Conservation (phyloP, 805 yeast genomes). For the Lachancea sp. region DNA sequence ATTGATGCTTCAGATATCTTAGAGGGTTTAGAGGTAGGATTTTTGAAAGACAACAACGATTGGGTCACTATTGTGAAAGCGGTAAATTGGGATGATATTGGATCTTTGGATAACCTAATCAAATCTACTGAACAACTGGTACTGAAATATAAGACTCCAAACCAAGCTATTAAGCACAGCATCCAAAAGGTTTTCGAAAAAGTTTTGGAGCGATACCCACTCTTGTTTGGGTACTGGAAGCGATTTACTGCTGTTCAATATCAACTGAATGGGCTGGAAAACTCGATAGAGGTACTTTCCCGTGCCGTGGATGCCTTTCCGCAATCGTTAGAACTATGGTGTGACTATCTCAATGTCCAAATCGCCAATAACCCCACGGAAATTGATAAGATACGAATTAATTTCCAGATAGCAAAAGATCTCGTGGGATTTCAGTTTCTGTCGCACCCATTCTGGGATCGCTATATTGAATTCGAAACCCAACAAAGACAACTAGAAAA, state of each 20-base stretch:
- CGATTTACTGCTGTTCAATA: slow-evolving; percentile 49
- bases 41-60: slow-evolving; percentile 24
- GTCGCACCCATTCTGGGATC: slow-evolving; percentile 80
- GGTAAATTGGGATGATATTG: slow-evolving; percentile 32
- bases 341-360: slow-evolving; percentile 53
- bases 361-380: slow-evolving; percentile 36
- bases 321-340: slow-evolving; percentile 59
- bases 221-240: slow-evolving; percentile 58
- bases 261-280: slow-evolving; percentile 48
- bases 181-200: slow-evolving; percentile 36
- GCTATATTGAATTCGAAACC: slow-evolving; percentile 57
- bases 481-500: slow-evolving; percentile 34
- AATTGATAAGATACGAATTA: slow-evolving; percentile 31
- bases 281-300: slow-evolving; percentile 41
- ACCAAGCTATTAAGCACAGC: slow-evolving; percentile 25
- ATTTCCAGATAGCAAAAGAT: slow-evolving; percentile 45
- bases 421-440: slow-evolving; percentile 65
- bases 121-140: slow-evolving; percentile 30
- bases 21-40: slow-evolving; percentile 21
- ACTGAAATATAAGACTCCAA: slow-evolving; percentile 32
- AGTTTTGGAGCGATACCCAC: slow-evolving; percentile 51
- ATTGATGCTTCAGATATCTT: slow-evolving; percentile 10
- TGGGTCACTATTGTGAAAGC: slow-evolving; percentile 19
- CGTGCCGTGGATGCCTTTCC: slow-evolving; percentile 47
- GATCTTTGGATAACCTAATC: slow-evolving; percentile 38